phyloP scores from a whole-genome alignment of 371 early-diverging fungal species.

The Cokeromyces recurvatus region DNA sequence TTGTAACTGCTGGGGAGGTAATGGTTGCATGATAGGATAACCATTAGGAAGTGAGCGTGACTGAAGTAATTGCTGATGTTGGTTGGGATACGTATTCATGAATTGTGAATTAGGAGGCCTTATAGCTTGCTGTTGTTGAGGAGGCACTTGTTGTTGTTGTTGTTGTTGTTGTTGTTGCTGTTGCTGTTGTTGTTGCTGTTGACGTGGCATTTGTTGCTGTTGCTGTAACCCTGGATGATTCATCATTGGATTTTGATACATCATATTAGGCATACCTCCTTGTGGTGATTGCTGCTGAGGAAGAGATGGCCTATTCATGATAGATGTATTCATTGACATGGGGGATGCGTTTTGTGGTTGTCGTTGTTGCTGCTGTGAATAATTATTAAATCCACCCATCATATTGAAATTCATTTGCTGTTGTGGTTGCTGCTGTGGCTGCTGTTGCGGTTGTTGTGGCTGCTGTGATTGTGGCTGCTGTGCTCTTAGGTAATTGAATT shows the following conservation, averaged over 20 bases:
- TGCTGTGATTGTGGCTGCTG: constrained; percentile 9
- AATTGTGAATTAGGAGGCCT: neutral
- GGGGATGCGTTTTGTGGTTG: constrained; percentile 15
- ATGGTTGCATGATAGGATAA: constrained; percentile 13
- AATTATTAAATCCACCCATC: constrained; percentile 1
- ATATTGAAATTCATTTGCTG: constrained; percentile 14
- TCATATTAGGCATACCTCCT: constrained; percentile 4
- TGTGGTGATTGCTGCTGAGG: neutral
- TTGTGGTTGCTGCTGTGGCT: constrained; percentile 11
- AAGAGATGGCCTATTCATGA: no score
- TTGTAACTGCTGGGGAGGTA: constrained; percentile 15
- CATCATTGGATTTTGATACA: constrained; percentile 7
- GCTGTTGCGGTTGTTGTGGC: constrained; percentile 5
- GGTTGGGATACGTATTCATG: constrained; percentile 13
- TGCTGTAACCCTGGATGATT: constrained; percentile 9
- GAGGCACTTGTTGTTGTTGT: constrained; percentile 11
- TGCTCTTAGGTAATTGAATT: neutral
- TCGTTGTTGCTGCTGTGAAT: constrained; percentile 62
- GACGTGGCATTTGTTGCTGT: constrained; percentile 8
- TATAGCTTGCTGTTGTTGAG: constrained; percentile 4
- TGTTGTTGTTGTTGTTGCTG: constrained; percentile 12
- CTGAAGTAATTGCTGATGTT: constrained; percentile 19
- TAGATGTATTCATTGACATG: constrained; percentile 10
- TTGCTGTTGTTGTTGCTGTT: constrained; percentile 12
- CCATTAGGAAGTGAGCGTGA: constrained; percentile 17